Evolutionary conservation across 208 protist genomes (phyloP).

Genomic region (Trypanosomatidae sp.): DNA sequence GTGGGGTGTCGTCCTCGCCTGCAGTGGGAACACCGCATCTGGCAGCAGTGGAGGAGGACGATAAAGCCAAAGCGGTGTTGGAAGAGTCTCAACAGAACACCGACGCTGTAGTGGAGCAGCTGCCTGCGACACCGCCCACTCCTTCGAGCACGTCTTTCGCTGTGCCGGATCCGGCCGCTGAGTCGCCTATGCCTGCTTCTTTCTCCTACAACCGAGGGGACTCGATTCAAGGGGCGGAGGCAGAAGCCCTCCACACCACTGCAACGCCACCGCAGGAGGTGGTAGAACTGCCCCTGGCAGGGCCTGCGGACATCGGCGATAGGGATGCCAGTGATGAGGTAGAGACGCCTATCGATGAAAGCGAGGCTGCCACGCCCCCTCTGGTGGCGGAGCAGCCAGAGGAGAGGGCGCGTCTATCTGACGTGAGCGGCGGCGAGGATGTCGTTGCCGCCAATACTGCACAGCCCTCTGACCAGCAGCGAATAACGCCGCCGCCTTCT

Average conservation of each 20-base stretch:
- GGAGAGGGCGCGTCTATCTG: background rate
- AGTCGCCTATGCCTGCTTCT: background rate
- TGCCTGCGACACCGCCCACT: background rate
- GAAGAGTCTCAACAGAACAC: background rate
- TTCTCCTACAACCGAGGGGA: background rate
- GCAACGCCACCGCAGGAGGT: background rate
- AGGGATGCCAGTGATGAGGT: background rate
- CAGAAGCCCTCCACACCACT: background rate
- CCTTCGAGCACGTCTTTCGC: conserved; percentile 8
- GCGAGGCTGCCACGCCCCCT: background rate
- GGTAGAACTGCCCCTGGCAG: background rate
- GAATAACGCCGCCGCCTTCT: no score
- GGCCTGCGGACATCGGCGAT: background rate
- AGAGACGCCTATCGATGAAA: conserved; percentile 1
- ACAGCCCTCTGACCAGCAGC: background rate
- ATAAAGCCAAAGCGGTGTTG: background rate
- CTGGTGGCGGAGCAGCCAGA: background rate
- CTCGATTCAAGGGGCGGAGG: background rate
- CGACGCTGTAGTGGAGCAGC: background rate
- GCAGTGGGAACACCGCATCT: background rate
- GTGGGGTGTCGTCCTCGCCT: background rate
- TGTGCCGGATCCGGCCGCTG: background rate
- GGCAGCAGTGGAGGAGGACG: background rate
- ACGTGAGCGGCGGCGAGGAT: background rate
- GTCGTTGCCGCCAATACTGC: background rate